Evolutionary conservation across 2,329 filamentous ascomycete genomes (phyloP), one percentile per base, ranked within the genome.

Genomic region (Fusarium nurragi): DNA sequence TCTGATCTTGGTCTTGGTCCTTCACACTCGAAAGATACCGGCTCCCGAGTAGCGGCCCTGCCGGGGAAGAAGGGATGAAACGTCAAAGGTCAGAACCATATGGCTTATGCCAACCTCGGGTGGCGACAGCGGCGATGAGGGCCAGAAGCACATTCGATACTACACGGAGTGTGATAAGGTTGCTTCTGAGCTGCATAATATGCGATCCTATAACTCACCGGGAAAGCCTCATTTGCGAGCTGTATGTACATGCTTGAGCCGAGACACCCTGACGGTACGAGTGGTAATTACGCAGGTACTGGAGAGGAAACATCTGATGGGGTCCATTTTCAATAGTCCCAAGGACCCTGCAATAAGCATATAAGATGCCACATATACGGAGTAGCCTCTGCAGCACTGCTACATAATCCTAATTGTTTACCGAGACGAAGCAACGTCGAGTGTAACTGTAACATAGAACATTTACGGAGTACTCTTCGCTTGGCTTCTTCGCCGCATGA

Each of bases 21-120:
- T 34, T 26, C 48, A 47, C 21, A 37, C 25, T 41, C 30, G 36
- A 41, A 44, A 49, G 36, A 36, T 32, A 36, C 49, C 30, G 23
- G 43, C 28, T 40, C 37, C 36, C 34, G 30, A 49, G 13, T 45
- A 45, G 45, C 30, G 59, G 43, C 45, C 50, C 49, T 49, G 34
- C 65, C 64, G 62, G 64, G 63, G 60, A 64, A 56, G 52, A 55
- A 64, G 47, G 49, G 50, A 65, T 71, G 60, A 71, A 72, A 71
- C 69, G 47, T 39, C 41, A 39, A 43, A 56, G 40, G 59, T 60
- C 22, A 57, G 61, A 55, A 57, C 57, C 60, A 68, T 37, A 54
- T 44, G 40, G 30, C 40, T 43, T 39, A 26, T 43, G 39, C 40
- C 26, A 57, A 46, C 38, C 40, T 65, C 41, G 22, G 37, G 48